Evolutionary conservation across 2,329 filamentous ascomycete genomes (phyloP), one percentile per base, ranked within the genome.

Genomic region (Aureobasidium melanogenum): DNA sequence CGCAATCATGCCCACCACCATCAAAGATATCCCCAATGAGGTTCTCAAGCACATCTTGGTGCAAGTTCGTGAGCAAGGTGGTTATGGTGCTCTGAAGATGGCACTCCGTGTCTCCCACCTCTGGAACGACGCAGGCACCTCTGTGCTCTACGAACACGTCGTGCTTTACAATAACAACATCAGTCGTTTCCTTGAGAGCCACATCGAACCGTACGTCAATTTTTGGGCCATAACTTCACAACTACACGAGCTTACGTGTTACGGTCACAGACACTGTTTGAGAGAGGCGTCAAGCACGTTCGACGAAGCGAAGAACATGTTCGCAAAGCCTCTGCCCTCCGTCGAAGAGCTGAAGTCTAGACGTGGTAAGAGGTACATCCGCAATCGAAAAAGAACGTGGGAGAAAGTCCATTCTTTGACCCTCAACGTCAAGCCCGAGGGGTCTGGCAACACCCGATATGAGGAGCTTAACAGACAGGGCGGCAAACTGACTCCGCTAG

Each of bases 81-180:
- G 52, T 6, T 56, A 43, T 15, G 41, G 15, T n/a, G 17, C 52
- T 4, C 39, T 56, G 1, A 34, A 12, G 3, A 43, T 30, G 10
- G 52, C 52, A 2, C 26, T 44, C 14, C 52, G 22, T 0, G 52
- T 56, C 38, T 56, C 39, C 10, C 52, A n/a, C 36, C 52, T 32
- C 52, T 56, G 52, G 52, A 56, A 56, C 19, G 52, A 44, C 8
- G 52, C 39, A 19, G 52, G 38, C 12, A 44, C 39, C 10, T 22
- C 52, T 2, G 39, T 56, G 1, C 39, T 56, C 52, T 56, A 56
- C 52, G n/a, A 56, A 46, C 52, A 56, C 39, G 52, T 56, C 24
- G 52, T 56, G 12, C 52, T 56, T 4, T 3, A 46, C 52, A 56
- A 56, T 9, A 7, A 1, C 17, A 56, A 56, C 52, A 56, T 56